Percentiles rank a stretch among this genome's conserved stretches.
Conservation (phyloP, 2,329 filamentous ascomycete species). For the Coleophoma crateriformis region DNA sequence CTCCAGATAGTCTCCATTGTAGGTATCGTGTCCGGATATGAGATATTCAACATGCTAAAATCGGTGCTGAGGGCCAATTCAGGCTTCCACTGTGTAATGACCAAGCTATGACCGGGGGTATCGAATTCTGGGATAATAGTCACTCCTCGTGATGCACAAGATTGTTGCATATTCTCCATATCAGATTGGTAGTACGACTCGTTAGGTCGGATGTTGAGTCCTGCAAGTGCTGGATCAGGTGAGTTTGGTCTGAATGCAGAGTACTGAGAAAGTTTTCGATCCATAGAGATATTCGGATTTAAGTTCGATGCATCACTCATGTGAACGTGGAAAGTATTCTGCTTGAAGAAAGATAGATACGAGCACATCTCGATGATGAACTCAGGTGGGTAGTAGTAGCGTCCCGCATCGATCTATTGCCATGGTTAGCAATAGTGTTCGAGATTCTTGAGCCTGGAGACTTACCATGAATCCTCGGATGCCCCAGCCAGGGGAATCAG, state of each 20-base stretch:
- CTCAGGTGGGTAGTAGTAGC: constrained; percentile 49
- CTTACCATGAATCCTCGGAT: constrained; percentile 39
- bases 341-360: constrained; percentile 57
- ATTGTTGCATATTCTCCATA: constrained; percentile 45
- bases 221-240: constrained; percentile 37
- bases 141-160: constrained; percentile 48
- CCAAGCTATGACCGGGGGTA: constrained; percentile 49
- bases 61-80: constrained; percentile 42
- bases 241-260: constrained; percentile 50
- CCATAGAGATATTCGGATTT: constrained; percentile 40
- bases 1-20: constrained; percentile 47
- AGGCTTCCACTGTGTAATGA: constrained; percentile 54
- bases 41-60: constrained; percentile 47
- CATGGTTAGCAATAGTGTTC: neutral
- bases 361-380: constrained; percentile 53
- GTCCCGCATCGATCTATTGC: constrained; percentile 43
- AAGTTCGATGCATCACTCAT: constrained; percentile 51
- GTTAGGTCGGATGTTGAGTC: constrained; percentile 44
- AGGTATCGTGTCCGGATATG: constrained; percentile 47
- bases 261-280: constrained; percentile 40
- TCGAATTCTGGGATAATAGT: constrained; percentile 57
- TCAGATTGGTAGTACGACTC: constrained; percentile 47
- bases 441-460: neutral
- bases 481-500: constrained; percentile 45
- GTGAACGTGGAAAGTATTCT: constrained; percentile 54